phyloP scores from a whole-genome alignment of 495 filamentous ascomycete species.

The Oidiodendron maius region DNA sequence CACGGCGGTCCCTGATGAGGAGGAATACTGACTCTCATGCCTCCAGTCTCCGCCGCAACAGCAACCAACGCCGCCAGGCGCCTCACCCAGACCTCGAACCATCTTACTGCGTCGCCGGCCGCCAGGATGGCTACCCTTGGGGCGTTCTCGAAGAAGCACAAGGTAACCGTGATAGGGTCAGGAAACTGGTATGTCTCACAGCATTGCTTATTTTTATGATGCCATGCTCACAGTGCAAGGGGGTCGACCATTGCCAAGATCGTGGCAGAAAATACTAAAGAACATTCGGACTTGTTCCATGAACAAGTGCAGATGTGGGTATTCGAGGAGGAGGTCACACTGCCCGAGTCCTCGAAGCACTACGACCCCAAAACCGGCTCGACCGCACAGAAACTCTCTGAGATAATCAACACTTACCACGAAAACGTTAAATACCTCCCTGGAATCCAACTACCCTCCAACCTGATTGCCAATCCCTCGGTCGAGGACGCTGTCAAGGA shows the following conservation, averaged over 20 bases:
- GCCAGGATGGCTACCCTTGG: constrained; percentile 30
- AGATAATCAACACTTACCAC: constrained; percentile 84
- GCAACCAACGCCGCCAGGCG: constrained; percentile 8
- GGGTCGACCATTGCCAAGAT: constrained; percentile 97
- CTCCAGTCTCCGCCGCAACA: constrained; percentile 6
- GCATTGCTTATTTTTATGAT: background rate
- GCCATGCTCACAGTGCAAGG: constrained; percentile 38
- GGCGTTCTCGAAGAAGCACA: constrained; percentile 64
- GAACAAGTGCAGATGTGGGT: constrained; percentile 96
- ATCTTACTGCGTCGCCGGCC: constrained; percentile 6
- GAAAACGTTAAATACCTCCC: constrained; percentile 99
- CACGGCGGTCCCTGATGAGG: too few species aligned
- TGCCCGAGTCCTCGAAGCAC: constrained; percentile 58
- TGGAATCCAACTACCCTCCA: constrained; percentile 72
- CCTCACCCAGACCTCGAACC: constrained; percentile 9
- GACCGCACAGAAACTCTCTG: constrained; percentile 76
- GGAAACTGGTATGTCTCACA: constrained; percentile 76
- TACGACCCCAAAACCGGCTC: constrained; percentile 37
- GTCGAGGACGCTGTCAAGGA: constrained; percentile 74
- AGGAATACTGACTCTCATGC: too few species aligned
- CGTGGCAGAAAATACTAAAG: constrained; percentile 81
- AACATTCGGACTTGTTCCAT: constrained; percentile 75
- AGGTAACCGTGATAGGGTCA: constrained; percentile 88
- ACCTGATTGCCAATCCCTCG: constrained; percentile 86
- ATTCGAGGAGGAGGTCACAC: constrained; percentile 76